phyloP scores from a whole-genome alignment of 129 eudicot genomes.

The Kitagawia praeruptora region DNA sequence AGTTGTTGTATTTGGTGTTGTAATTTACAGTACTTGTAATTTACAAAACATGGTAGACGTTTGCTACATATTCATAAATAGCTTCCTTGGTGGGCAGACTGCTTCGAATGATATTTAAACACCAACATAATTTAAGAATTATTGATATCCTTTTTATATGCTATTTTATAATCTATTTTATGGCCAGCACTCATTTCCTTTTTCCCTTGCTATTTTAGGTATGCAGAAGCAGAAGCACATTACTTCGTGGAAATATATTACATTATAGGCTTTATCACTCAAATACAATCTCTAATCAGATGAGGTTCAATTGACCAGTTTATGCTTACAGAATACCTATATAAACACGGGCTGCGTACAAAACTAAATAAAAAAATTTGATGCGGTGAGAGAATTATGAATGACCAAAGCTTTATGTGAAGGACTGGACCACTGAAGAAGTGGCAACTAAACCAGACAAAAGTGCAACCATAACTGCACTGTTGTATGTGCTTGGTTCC shows the following conservation, averaged over 20 bases:
- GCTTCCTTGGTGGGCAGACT: neutral
- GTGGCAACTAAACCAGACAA: constrained; percentile 92
- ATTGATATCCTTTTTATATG: neutral
- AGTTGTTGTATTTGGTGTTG: neutral
- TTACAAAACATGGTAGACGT: neutral
- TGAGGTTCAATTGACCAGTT: neutral
- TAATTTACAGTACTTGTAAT: neutral
- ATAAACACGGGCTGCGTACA: neutral
- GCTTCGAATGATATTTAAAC: neutral
- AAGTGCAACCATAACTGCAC: constrained; percentile 79
- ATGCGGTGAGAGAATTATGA: neutral
- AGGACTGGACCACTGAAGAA: constrained; percentile 73
- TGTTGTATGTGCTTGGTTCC: constrained; percentile 86
- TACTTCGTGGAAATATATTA: neutral
- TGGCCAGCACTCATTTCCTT: too few relatives aligned
- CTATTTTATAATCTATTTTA: neutral
- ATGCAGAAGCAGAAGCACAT: neutral
- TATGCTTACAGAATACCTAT: neutral
- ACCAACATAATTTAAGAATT: neutral
- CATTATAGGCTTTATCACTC: neutral
- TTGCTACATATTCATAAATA: neutral
- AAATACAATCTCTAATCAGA: neutral
- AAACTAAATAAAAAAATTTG: constrained; percentile 6
- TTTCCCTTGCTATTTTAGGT: neutral
- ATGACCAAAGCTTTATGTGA: constrained; percentile 21